Evolutionary conservation across 495 filamentous ascomycete genomes (phyloP), one percentile per base, ranked within the genome.

Genomic region (Tuber microsphaerosporum): DNA sequence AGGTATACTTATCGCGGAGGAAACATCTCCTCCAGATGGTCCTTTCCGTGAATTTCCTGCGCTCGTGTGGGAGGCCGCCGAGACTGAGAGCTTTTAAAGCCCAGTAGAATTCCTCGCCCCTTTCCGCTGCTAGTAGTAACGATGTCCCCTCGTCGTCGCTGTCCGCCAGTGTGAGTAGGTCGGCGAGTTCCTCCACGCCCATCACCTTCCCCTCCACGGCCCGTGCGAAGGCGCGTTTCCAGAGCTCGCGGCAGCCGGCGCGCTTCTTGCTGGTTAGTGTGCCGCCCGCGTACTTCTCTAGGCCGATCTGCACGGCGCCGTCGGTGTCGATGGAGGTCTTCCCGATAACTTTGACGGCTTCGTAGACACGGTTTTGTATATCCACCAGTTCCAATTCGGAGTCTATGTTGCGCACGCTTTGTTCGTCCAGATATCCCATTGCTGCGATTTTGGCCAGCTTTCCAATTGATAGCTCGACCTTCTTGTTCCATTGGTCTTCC

Each of bases 21-120:
- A 90, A 89, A 80, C 92, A 92, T 51, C 94, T 89, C 77, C 93
- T 89, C 93, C 94, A 97, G 73, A 97, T 91, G 42, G 94, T 86
- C 48, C 89, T 89, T 78, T 91, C 88, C 65, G 89, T 84, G 70
- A 87, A 84, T 45, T 89, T 85, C 56, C 86, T 83, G 46, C 88
- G 87, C 2, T 87, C 87, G 20, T 86, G 84, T 39, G 86, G 84
- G 76, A 87, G 85, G 34, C 86, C 86, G 65, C 88, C 86, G 51
- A 88, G 85, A 71, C 86, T 86, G 12, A 94, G 87, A 1, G 91
- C 90, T 61, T 88, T 86, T 70, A 97, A 85, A 61, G 94, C 93
- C 42, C 90, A 83, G 81, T 89, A 91, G 81, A 94, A 97, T 77
- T 91, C 72, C 61, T 82, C 80, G 0, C 80, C 77, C 87, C 22